Evolutionary conservation across 164 flowering plant genomes (phyloP), one percentile per base, ranked within the genome.

Genomic region (Aristolochia californica): DNA sequence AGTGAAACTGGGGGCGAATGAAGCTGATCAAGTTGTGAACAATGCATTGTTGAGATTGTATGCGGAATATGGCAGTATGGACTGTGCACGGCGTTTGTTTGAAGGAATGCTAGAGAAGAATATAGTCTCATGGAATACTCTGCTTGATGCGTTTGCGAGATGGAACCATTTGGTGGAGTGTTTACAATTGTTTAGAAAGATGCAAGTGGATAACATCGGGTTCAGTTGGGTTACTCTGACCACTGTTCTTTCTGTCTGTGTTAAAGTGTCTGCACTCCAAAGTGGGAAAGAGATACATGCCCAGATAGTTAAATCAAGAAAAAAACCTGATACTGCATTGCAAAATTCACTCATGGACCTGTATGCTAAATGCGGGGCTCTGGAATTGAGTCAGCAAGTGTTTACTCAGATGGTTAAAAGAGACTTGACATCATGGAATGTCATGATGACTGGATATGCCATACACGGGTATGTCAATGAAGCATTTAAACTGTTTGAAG

Each of bases 141-240:
- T 74, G 58, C 54, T 78, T 54, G 56, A 64, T 0, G 68, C 70
- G 24, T 64, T 67, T 59, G 65, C 62, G n/a, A 17, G 57, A 30
- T 43, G 45, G 26, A 68, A 54, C 17, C 51, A 22, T 30, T 45
- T 66, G n/a, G 69, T 57, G 38, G 73, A 76, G 60, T 60, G 75
- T 1, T 50, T 74, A 15, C 62, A 50, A 12, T 56, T 74, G 44
- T 76, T 76, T 50, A 61, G 62, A 60, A 43, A 16, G 26, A 75
- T 75, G 74, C 70, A 58, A 20, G 56, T 30, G 20, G 69, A 54
- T 56, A 66, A 56, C 53, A 58, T 73, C 12, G 68, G 74, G 25
- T 78, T 78, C 52, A 75, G 69, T 60, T 75, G 77, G 79, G 66
- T 71, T 17, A 78, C 77, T 27, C 62, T 75, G 16, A 73, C 77